These are phyloP conservation scores for Podila minutissima DNA, from an alignment of 192 early-diverging fungal genomes.

Conservation along the genomic window DNA sequence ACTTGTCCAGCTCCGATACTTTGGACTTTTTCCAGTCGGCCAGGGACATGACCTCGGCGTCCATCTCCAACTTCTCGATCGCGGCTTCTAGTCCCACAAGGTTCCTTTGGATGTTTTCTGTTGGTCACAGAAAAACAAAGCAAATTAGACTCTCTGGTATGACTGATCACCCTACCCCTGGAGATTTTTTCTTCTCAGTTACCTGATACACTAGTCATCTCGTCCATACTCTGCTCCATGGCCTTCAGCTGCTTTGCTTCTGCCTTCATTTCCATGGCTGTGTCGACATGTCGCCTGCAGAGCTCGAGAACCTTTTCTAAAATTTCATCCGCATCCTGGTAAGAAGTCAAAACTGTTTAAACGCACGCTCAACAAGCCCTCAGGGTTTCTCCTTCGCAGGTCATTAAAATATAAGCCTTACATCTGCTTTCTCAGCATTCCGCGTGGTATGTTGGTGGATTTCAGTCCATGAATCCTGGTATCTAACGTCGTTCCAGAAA, in stretches of 20 bases:
- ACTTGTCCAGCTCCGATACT: slow-evolving; percentile 28
- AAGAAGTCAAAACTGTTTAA: too few relatives aligned
- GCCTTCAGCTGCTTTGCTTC: slow-evolving; percentile 23
- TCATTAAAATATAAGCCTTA: slow-evolving; percentile 4
- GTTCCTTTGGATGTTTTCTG: slow-evolving; percentile 43
- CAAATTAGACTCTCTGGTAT: background rate
- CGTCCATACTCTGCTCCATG: slow-evolving; percentile 25
- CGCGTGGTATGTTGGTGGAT: slow-evolving; percentile 38
- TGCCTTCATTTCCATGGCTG: slow-evolving; percentile 9
- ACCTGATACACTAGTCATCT: slow-evolving; percentile 28
- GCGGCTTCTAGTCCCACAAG: slow-evolving; percentile 25
- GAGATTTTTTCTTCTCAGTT: background rate
- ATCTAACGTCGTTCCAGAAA: slow-evolving; percentile 8
- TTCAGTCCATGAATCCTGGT: slow-evolving; percentile 49
- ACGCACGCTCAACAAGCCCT: background rate
- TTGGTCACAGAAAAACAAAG: background rate
- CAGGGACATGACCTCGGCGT: slow-evolving; percentile 15
- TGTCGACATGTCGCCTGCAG: slow-evolving; percentile 22
- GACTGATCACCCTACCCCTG: too few relatives aligned
- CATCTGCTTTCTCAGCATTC: slow-evolving; percentile 44
- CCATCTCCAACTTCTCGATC: slow-evolving; percentile 31
- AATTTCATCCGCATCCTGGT: slow-evolving; percentile 47
- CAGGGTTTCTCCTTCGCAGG: background rate
- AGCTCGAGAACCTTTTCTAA: slow-evolving; percentile 32
- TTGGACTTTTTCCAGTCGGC: slow-evolving; percentile 42